Percentiles rank a stretch among this genome's conserved stretches.
Conservation (phyloP, 495 filamentous ascomycete species). For the Podospora pseudocomata region DNA sequence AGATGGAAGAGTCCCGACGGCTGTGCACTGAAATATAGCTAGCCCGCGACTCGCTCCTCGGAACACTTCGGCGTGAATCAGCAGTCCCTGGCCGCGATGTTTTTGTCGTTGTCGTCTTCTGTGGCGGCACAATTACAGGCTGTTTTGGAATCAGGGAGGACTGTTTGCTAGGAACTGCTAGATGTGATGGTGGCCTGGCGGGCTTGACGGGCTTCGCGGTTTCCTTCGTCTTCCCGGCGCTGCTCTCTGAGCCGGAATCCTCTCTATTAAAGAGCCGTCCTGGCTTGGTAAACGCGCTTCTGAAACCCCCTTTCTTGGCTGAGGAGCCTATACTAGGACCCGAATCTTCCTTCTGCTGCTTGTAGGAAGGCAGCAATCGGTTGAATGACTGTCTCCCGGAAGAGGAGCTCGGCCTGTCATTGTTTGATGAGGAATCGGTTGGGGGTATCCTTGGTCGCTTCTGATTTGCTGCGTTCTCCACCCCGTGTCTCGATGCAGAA, state of each 20-base stretch:
- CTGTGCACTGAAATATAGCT: conserved; percentile 53
- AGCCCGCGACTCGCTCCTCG: conserved; percentile 36
- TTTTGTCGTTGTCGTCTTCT: conserved; percentile 41
- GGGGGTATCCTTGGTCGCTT: conserved; percentile 41
- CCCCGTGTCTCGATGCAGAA: conserved; percentile 14
- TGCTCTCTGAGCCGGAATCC: conserved; percentile 27
- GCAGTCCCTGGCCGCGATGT: conserved; percentile 17
- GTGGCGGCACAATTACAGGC: conserved; percentile 14
- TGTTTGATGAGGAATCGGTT: conserved; percentile 16
- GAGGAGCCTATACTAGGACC: conserved; percentile 14
- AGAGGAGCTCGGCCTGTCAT: conserved; percentile 12
- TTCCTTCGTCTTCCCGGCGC: conserved; percentile 20
- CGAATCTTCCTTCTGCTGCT: conserved; percentile 19
- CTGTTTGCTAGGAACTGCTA: conserved; percentile 20
- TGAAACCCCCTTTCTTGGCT: conserved; percentile 35
- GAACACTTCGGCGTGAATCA: conserved; percentile 9
- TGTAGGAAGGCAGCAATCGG: conserved; percentile 24
- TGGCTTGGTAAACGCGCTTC: conserved; percentile 31
- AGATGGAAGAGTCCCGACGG: conserved; percentile 53
- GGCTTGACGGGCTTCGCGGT: conserved; percentile 8
- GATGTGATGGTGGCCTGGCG: conserved; percentile 10
- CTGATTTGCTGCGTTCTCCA: conserved; percentile 42
- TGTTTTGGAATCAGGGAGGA: conserved; percentile 21
- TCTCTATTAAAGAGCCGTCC: conserved; percentile 30
- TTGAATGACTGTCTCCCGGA: conserved; percentile 27